phyloP scores from a whole-genome alignment of 441 rosid species.

The Adansonia gregorii region DNA sequence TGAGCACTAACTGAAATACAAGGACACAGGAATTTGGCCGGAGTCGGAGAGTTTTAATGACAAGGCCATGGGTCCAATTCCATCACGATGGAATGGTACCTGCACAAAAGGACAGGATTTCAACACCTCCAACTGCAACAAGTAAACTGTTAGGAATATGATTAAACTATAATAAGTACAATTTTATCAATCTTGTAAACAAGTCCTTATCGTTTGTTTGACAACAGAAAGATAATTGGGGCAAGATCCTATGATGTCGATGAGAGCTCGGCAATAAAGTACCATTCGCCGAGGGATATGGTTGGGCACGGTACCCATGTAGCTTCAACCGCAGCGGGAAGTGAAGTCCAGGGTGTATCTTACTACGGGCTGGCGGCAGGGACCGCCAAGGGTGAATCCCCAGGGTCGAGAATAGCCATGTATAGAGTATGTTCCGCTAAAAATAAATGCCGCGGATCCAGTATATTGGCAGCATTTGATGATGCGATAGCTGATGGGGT shows the following conservation, averaged over 20 bases:
- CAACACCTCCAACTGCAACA: constrained; percentile 55
- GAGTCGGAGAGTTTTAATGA: constrained; percentile 65
- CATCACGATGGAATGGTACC: constrained; percentile 58
- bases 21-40: constrained; percentile 58
- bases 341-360: constrained; percentile 50
- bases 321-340: constrained; percentile 61
- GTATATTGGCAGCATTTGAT: constrained; percentile 61
- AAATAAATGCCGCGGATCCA: constrained; percentile 52
- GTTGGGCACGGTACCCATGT: constrained; percentile 65
- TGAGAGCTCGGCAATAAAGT: constrained; percentile 19
- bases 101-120: constrained; percentile 49
- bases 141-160: constrained; percentile 31
- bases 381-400: constrained; percentile 61
- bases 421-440: constrained; percentile 47
- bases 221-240: constrained; percentile 61
- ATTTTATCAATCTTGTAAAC: not conserved
- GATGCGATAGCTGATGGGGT: constrained; percentile 62
- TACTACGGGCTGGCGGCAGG: constrained; percentile 64
- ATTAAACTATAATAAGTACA: not conserved
- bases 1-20: constrained; percentile 16
- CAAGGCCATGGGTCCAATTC: constrained; percentile 56
- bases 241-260: constrained; percentile 50
- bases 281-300: constrained; percentile 49
- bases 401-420: constrained; percentile 55
- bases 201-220: constrained; percentile 6